Base-by-base conservation (phyloP, 306 rosid species). In the Quercus agrifolia region DNA sequence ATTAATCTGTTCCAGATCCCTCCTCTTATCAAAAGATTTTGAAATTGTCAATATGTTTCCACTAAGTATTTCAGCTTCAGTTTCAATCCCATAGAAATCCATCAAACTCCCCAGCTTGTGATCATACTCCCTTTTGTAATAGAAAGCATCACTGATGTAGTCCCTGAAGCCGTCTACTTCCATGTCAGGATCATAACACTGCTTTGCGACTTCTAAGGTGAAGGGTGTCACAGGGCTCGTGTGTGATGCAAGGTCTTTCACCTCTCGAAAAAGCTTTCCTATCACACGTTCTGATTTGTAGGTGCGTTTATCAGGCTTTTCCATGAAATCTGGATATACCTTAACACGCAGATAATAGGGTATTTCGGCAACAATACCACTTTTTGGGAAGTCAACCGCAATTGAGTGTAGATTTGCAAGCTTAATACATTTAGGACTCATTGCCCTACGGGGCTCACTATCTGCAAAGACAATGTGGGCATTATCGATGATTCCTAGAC, bases 51-150 rank as follows among this genome's bases (percentile, higher is more conserved):
- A 78, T 14, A 88, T 77, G 64, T 81, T 88, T 46, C 97, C 97
- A 41, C 96, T 84, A 0, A 94, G 70, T 69, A 94, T 87, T 80
- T 90, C 97, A 20, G 92, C 92, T 81, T 94, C 98, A 15, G 94
- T 89, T 70, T 84, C 84, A 78, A 94, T 85, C 54, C 94, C 96
- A 76, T 90, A 92, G 82, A 81, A 89, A 20, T 88, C 90, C 93
- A 94, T 87, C 27, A 94, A 80, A 79, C 79, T 90, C 19, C 86
- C 80, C 81, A 94, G 70, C 67, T 83, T 92, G 80, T 55, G 82
- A 78, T 94, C 96, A 63, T 94, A 92, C 75, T 78, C 87, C 66
- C 46, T 74, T 76, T 94, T 94, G 92, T 84, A 54, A 61, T 84
- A 78, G 72, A 75, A 61, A 58, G 97, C 97, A 77, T 92, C 93